Conservation (phyloP, 164 flowering plant species). For the Umbilicus rupestris region DNA sequence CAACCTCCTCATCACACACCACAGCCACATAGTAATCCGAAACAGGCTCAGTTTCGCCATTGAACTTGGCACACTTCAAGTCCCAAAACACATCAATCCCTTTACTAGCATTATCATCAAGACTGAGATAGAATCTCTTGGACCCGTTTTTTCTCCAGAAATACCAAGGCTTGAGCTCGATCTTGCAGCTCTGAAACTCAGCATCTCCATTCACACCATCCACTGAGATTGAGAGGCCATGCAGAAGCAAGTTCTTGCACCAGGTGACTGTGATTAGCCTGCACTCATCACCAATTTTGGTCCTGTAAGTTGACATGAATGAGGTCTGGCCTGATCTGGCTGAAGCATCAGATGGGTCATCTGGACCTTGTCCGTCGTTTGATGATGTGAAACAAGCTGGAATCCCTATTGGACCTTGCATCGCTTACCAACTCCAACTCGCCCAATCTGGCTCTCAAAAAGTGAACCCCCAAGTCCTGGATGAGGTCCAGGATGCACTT, state of each 20-base stretch:
- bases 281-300: slow-evolving; percentile 36
- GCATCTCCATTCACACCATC: slow-evolving; percentile 33
- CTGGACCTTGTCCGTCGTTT: slow-evolving; percentile 30
- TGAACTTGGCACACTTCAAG: slow-evolving; percentile 50
- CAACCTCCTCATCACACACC: slow-evolving; percentile 52
- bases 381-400: slow-evolving; percentile 66
- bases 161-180: slow-evolving; percentile 67
- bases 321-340: slow-evolving; percentile 53
- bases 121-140: slow-evolving; percentile 24
- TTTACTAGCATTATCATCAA: slow-evolving; percentile 29
- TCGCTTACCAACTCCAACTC: slow-evolving; percentile 6
- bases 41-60: slow-evolving; percentile 51
- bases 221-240: slow-evolving; percentile 53
- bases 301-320: slow-evolving; percentile 24
- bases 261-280: slow-evolving; percentile 60
- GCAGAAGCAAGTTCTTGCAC: slow-evolving; percentile 63
- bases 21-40: slow-evolving; percentile 65
- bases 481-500: not conserved
- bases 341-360: slow-evolving; percentile 37
- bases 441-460: not conserved
- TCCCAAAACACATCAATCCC: slow-evolving; percentile 54
- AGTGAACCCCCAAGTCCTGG: not conserved
- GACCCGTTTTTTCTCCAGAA: slow-evolving; percentile 67
- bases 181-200: slow-evolving; percentile 38
- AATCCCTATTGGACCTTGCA: slow-evolving; percentile 63